Base-by-base conservation (phyloP, 208 protist species). In the Acanthamoeba lugdunensis region DNA sequence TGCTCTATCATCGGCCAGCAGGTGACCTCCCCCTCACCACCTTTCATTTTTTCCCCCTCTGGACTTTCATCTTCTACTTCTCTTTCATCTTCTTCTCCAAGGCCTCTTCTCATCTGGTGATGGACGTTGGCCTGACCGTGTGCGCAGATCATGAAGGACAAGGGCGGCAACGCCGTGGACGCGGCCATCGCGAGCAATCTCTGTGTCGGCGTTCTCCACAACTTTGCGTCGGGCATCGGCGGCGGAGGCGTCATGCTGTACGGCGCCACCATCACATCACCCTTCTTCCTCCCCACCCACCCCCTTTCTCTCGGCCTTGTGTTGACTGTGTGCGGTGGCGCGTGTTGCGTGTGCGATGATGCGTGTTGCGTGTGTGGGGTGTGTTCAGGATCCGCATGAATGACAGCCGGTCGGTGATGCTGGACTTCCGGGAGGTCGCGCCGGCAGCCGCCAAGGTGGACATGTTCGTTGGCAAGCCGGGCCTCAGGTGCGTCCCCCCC, bases 121-220 rank as follows among this genome's bases (percentile, higher is more conserved):
- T 41, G 37, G 37, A 41, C 37, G 37, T 6, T 4, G 37, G 37
- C 37, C 3, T 41, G 37, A 4, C 3, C 37, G 37, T 4, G 37
- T 41, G 28, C 13, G 28, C 75, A 84, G 75, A 84, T 84, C 75
- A 84, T 84, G 75, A 7, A 56, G 41, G 69, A 77, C 13, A 90
- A 73, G n/a, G 81, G 84, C 48, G 95, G 95, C 73, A 96, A 95
- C 71, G 95, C 95, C 9, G 88, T 96, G 21, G 95, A 96, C 73
- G 95, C 95, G 5, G 95, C 94, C 25, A 65, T 96, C 21, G 84
- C 95, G 2, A 18, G 71, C 45, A 30, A 28, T 25, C 85, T 96
- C 14, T 96, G 95, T 58, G 33, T 96, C 4, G 95, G 95, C 41
- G 90, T 93, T 9, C 88, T 94, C 5, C 41, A 95, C 48, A 65